Evolutionary conservation across 345 rosid species (phyloP).

Genomic region (Linum trigynum): DNA sequence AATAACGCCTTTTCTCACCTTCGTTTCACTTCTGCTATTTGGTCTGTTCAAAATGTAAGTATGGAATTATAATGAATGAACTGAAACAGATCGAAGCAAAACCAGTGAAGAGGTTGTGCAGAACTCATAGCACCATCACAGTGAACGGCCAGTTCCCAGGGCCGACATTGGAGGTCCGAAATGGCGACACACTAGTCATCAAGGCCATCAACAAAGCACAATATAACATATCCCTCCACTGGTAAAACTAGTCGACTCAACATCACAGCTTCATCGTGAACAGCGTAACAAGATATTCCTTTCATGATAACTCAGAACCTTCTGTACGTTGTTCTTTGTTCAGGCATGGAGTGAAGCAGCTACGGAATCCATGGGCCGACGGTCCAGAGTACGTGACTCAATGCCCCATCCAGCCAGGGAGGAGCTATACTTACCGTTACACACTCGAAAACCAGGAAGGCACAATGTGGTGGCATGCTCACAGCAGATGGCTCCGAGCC

Average conservation of each 20-base stretch:
- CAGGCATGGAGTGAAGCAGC: conserved; percentile 29
- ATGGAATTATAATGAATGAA: neutral
- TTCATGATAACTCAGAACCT: no score
- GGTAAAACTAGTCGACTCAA: neutral
- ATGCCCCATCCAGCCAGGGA: conserved; percentile 22
- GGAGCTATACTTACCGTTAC: conserved; percentile 21
- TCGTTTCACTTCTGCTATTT: neutral
- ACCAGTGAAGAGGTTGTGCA: conserved; percentile 29
- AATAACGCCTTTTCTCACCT: neutral
- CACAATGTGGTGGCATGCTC: conserved; percentile 4
- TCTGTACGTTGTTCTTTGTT: neutral
- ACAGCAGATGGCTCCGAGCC: conserved; percentile 22
- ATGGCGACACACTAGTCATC: neutral
- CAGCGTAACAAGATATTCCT: neutral
- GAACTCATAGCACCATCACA: conserved; percentile 10
- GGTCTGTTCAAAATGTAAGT: neutral
- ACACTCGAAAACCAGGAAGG: conserved; percentile 23
- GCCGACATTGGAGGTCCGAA: conserved; percentile 7
- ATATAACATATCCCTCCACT: neutral
- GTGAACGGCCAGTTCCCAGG: neutral
- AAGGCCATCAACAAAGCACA: neutral
- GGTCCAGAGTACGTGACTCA: conserved; percentile 32
- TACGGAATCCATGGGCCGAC: conserved; percentile 29
- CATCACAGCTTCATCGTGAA: neutral
- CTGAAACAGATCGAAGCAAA: conserved; percentile 25